Evolutionary conservation across 352 stramenopile species (phyloP).

Genomic region (Phytopythium ostracodes): DNA sequence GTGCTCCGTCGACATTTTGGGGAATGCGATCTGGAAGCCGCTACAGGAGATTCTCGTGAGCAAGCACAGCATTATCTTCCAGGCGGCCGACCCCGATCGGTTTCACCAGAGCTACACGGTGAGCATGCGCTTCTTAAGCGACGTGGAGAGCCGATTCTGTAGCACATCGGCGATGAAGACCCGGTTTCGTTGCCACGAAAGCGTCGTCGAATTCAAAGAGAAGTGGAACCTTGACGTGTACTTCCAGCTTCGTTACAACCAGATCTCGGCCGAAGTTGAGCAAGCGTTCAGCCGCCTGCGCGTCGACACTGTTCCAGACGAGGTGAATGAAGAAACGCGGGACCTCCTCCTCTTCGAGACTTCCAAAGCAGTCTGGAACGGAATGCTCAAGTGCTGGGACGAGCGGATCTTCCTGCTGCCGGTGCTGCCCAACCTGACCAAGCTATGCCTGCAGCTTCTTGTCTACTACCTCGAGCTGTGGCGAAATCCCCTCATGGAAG

Average conservation of each 20-base stretch:
- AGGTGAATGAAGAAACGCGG: slow-evolving; percentile 3
- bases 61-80: slow-evolving; percentile 82
- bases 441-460: slow-evolving; percentile 66
- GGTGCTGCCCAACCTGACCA: slow-evolving; percentile 59
- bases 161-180: slow-evolving; percentile 47
- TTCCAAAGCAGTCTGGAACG: slow-evolving; percentile 43
- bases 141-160: slow-evolving; percentile 56
- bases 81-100: slow-evolving; percentile 64
- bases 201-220: slow-evolving; percentile 75
- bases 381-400: slow-evolving; percentile 56
- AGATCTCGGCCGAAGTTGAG: slow-evolving; percentile 49
- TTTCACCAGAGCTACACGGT: slow-evolving; percentile 83
- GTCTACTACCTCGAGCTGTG: slow-evolving; percentile 57
- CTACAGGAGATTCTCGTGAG: slow-evolving; percentile 56
- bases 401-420: slow-evolving; percentile 49
- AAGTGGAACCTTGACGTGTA: slow-evolving; percentile 89
- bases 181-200: slow-evolving; percentile 69
- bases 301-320: slow-evolving; percentile 5
- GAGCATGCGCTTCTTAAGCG: slow-evolving; percentile 64
- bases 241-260: slow-evolving; percentile 68
- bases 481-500: slow-evolving; percentile 42
- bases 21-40: slow-evolving; percentile 81
- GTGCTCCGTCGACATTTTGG: slow-evolving; percentile 71
- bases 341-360: slow-evolving; percentile 38
- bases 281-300: slow-evolving; percentile 38